Base-by-base conservation (phyloP, 495 filamentous ascomycete genomes). In the Apodospora peruviana region DNA sequence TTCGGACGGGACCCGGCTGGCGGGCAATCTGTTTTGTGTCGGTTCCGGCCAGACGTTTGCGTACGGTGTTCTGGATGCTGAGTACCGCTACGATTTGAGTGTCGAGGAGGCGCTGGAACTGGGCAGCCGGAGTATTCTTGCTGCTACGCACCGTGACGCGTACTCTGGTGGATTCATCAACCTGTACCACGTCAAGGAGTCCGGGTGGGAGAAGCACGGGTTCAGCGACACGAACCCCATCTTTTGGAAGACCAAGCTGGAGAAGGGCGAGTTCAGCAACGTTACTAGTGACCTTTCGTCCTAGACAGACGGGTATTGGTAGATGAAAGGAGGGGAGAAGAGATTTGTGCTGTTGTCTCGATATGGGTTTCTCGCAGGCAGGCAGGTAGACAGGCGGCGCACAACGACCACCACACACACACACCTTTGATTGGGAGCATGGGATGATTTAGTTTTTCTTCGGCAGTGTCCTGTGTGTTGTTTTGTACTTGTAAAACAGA, bases 151-250 rank as follows among this genome's bases (percentile, higher is more conserved):
- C 74, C 78, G 93, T 59, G 93, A 98, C 69, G 93, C 93, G 16
- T 98, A 86, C 80, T 97, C 93, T 17, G 93, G 93, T 75, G 94
- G 93, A 48, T 96, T 83, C 75, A 96, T 98, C 78, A 98, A 98
- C 73, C 59, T 95, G 61, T 98, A 98, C 67, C 94, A 97, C 62
- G 89, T 98, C 61, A 96, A 96, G 83, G 91, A 97, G 72, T 84
- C 87, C 51, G 93, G 93, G 51, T 98, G 93, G 93, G 90, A 91
- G 53, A 95, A 95, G 78, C 91, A 96, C 62, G 93, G 93, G 40
- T 98, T 98, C 76, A 87, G 74, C 64, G 89, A 95, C 64, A 95
- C 90, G 54, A 90, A 93, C 75, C 88, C 89, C 20, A 90, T 96
- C 59, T 97, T 97, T 83, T 97, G 94, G 93, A 87, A 94, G 80